These are phyloP conservation scores for Pyrenophora graminea DNA, from an alignment of 2,329 filamentous ascomycete species.

Conservation along the genomic window DNA sequence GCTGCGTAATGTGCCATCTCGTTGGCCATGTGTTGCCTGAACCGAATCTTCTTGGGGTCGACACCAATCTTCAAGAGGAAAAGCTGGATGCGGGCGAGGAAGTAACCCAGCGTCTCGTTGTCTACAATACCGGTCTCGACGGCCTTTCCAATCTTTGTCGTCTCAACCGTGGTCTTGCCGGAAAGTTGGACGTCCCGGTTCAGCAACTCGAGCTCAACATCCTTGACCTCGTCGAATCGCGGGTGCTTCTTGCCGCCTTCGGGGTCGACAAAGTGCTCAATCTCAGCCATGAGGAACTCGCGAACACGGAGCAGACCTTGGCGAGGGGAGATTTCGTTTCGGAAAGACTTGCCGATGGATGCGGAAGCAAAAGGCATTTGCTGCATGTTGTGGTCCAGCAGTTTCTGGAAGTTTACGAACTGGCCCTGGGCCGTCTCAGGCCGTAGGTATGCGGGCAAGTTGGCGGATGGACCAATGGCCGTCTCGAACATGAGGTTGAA, in stretches of 20 bases:
- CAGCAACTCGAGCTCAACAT: constrained; percentile 81
- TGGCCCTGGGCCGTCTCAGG: constrained; percentile 98
- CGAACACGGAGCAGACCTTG: constrained; percentile 89
- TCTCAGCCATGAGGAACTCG: constrained; percentile 98
- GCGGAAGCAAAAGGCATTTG: constrained; percentile 97
- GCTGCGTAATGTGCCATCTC: constrained; percentile 92
- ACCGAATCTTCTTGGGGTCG: constrained; percentile 85
- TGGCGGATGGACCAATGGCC: constrained; percentile 87
- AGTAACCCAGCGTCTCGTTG: constrained; percentile 98
- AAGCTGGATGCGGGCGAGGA: constrained; percentile 88
- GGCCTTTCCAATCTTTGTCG: constrained; percentile 80
- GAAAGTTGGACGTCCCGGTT: constrained; percentile 83
- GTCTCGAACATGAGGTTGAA: constrained; percentile 99
- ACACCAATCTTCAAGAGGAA: constrained; percentile 90
- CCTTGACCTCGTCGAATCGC: constrained; percentile 82
- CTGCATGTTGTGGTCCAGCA: constrained; percentile 94
- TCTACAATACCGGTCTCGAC: constrained; percentile 83
- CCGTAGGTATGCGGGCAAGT: constrained; percentile 65
- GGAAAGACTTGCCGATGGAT: constrained; percentile 95
- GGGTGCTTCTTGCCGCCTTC: constrained; percentile 91
- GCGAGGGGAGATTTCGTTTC: constrained; percentile 95
- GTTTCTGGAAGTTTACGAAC: constrained; percentile 95
- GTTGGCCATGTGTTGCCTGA: constrained; percentile 94
- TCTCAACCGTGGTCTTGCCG: constrained; percentile 77
- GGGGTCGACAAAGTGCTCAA: constrained; percentile 97